These are phyloP conservation scores for Climacium dendroides DNA, from an alignment of 225 moss, liverwort and hornwort species.

Conservation along the genomic window DNA sequence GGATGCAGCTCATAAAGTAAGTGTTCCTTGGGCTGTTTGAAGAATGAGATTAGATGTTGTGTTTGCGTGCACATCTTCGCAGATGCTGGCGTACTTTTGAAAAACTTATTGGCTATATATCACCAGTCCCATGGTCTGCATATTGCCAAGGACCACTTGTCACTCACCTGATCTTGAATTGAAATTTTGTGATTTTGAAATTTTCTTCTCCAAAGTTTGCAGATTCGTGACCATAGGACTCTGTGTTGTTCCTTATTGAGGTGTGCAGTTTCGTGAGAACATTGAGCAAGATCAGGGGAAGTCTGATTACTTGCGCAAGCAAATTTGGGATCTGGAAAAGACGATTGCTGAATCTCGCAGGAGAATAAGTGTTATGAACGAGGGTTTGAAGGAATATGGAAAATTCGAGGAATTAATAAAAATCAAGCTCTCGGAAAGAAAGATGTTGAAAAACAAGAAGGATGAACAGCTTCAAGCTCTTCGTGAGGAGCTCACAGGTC, in stretches of 20 bases:
- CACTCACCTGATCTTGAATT: background rate
- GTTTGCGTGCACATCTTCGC: background rate
- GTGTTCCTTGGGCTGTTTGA: background rate
- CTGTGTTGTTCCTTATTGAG: background rate
- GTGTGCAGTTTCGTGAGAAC: constrained; percentile 71
- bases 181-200: background rate
- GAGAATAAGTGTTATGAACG: constrained; percentile 34
- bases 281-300: constrained; percentile 81
- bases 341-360: constrained; percentile 40
- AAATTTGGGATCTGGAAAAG: constrained; percentile 57
- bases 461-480: constrained; percentile 65
- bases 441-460: constrained; percentile 65
- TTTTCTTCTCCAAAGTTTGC: background rate
- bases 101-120: background rate
- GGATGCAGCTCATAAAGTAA: constrained; percentile 89
- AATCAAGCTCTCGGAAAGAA: constrained; percentile 50
- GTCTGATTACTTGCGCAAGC: constrained; percentile 59
- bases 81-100: background rate
- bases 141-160: background rate
- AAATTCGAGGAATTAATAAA: constrained; percentile 22
- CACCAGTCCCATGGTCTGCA: background rate
- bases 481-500: constrained; percentile 55
- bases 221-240: background rate
- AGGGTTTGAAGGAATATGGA: constrained; percentile 37
- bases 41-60: background rate